A percentile compares a stretch with the other conserved stretches of the same genome.
These are phyloP conservation scores for Thalassiosira sp. DNA, from an alignment of 352 stramenopile genomes.

Conservation along the genomic window DNA sequence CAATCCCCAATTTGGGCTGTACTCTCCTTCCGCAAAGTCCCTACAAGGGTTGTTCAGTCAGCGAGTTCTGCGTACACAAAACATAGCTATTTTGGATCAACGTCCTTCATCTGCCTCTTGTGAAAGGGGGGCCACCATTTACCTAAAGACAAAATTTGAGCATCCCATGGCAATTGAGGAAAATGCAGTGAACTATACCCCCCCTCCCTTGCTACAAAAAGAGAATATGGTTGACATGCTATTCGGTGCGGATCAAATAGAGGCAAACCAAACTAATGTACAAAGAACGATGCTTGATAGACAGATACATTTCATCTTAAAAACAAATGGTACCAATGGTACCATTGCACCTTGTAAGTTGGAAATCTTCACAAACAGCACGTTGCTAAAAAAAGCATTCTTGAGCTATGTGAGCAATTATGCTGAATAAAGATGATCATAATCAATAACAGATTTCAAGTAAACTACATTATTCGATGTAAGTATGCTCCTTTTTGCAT, in stretches of 20 bases:
- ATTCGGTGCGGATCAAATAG: not conserved
- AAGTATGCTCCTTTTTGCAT: too few relatives aligned
- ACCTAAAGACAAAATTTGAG: slow-evolving; percentile 43
- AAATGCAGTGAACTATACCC: slow-evolving; percentile 33
- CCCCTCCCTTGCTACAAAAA: slow-evolving; percentile 15
- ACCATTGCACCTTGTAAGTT: not conserved
- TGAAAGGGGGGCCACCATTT: slow-evolving; percentile 16
- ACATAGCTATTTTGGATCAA: slow-evolving; percentile 36
- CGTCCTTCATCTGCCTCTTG: not conserved
- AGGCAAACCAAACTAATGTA: not conserved
- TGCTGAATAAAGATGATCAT: too few relatives aligned
- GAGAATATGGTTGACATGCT: not conserved
- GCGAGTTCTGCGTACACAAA: slow-evolving; percentile 30
- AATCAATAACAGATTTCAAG: too few relatives aligned
- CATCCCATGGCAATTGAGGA: slow-evolving; percentile 41
- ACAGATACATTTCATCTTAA: slow-evolving; percentile 12
- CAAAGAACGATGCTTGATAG: slow-evolving; percentile 9
- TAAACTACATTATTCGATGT: too few relatives aligned
- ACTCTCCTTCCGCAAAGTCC: slow-evolving; percentile 38
- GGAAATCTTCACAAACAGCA: slow-evolving; percentile 14
- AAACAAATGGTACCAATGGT: slow-evolving; percentile 17
- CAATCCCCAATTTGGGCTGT: slow-evolving; percentile 32
- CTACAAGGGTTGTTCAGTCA: slow-evolving; percentile 45
- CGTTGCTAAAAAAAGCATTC: slow-evolving; percentile 14
- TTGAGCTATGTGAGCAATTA: too few relatives aligned